Evolutionary conservation across 148 eudicot genomes (phyloP).

Genomic region (Chenopodium berlandieri): DNA sequence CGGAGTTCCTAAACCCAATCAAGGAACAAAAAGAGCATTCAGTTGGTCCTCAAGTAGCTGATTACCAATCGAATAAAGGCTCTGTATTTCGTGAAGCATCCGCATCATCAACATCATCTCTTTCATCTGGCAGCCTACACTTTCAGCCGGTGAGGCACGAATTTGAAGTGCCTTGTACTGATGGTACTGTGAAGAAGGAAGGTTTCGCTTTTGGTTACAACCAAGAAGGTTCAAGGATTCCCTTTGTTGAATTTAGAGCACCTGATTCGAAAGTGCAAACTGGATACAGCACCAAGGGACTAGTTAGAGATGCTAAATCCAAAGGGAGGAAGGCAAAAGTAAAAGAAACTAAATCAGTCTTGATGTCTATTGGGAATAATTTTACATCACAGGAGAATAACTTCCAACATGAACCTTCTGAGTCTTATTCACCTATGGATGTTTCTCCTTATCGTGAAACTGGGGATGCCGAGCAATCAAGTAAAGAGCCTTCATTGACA

Average conservation of each 20-base stretch:
- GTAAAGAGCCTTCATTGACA: constrained; percentile 49
- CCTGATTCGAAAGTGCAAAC: constrained; percentile 42
- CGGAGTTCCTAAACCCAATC: constrained; percentile 28
- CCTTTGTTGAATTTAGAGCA: constrained; percentile 48
- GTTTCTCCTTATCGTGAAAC: constrained; percentile 71
- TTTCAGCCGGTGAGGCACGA: constrained; percentile 32
- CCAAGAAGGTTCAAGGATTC: constrained; percentile 34
- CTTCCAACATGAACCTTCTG: constrained; percentile 48
- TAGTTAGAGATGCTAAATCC: constrained; percentile 39
- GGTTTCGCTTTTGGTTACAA: constrained; percentile 42
- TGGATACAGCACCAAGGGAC: constrained; percentile 50
- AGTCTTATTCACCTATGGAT: constrained; percentile 90
- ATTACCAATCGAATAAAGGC: constrained; percentile 14
- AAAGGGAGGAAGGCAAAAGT: constrained; percentile 61
- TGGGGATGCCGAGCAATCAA: constrained; percentile 30
- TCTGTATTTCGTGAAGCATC: constrained; percentile 3
- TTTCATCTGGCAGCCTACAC: constrained; percentile 24
- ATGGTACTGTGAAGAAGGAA: constrained; percentile 34
- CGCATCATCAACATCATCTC: constrained; percentile 24
- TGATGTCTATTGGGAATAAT: constrained; percentile 33
- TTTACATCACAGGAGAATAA: constrained; percentile 36
- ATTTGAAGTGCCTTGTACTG: constrained; percentile 28
- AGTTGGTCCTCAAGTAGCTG: constrained; percentile 18
- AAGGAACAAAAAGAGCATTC: constrained; percentile 26
- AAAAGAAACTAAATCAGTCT: constrained; percentile 41